Percentiles rank a stretch among this genome's conserved stretches.
These are phyloP conservation scores for Mycoemilia scoparia DNA, from an alignment of 192 early-diverging fungal genomes.

Conservation along the genomic window DNA sequence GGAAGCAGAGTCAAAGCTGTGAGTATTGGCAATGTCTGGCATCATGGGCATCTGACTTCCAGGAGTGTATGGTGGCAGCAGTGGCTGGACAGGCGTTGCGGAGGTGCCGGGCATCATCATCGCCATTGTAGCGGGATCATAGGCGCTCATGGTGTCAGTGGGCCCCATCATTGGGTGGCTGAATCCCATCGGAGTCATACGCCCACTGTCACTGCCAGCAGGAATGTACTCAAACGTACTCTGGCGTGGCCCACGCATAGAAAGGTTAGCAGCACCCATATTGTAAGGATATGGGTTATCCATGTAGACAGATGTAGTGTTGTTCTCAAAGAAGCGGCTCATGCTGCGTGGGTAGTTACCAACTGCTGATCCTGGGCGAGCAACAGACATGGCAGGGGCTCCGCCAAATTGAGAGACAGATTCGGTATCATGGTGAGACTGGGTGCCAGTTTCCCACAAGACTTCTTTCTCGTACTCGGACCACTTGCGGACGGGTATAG, in stretches of 20 bases:
- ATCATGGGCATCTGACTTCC: no score
- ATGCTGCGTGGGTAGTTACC: constrained; percentile 23
- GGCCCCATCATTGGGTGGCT: constrained; percentile 4
- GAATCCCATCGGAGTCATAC: constrained; percentile 3
- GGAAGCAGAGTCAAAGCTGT: no score
- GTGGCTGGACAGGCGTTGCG: constrained; percentile 7
- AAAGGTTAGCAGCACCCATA: constrained; percentile 17
- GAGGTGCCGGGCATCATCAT: constrained; percentile 14
- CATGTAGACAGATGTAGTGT: constrained; percentile 22
- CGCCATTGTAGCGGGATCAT: constrained; percentile 5
- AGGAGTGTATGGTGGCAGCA: no score
- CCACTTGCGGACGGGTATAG: constrained; percentile 64
- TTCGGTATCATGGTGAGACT: constrained; percentile 19
- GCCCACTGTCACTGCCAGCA: constrained; percentile 6
- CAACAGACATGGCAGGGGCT: constrained; percentile 8
- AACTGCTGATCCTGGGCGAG: constrained; percentile 19
- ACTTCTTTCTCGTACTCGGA: constrained; percentile 59
- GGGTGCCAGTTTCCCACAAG: constrained; percentile 41
- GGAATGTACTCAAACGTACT: constrained; percentile 4
- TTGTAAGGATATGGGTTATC: constrained; percentile 16
- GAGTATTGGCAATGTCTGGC: no score
- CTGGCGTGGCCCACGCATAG: constrained; percentile 10
- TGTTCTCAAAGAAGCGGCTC: constrained; percentile 10
- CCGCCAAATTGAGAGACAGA: constrained; percentile 14
- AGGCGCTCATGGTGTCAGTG: no score